These are phyloP conservation scores for Penicillium steckii DNA, from an alignment of 495 filamentous ascomycete genomes.

Conservation along the genomic window DNA sequence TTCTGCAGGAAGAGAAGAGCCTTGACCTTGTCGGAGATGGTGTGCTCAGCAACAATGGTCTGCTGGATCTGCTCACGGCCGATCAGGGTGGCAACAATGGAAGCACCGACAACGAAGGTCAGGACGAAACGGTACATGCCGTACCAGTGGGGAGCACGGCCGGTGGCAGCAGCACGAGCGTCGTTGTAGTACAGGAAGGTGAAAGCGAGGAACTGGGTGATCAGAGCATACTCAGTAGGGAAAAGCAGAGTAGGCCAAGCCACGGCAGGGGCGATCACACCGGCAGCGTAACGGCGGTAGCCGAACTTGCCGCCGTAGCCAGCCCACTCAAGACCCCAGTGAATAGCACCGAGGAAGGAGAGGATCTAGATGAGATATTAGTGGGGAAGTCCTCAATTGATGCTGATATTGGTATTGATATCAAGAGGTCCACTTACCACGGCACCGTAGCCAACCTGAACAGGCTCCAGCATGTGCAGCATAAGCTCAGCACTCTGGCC, in stretches of 20 bases:
- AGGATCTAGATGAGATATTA: conserved; percentile 60
- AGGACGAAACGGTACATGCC: conserved; percentile 91
- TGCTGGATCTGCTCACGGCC: conserved; percentile 82
- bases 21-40: conserved; percentile 60
- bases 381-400: not conserved
- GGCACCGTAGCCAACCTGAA: conserved; percentile 92
- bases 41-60: conserved; percentile 44
- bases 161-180: conserved; percentile 66
- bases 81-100: conserved; percentile 82
- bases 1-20: conserved; percentile 58
- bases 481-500: conserved; percentile 70
- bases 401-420: not conserved
- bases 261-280: conserved; percentile 76
- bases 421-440: conserved; percentile 57
- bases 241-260: conserved; percentile 94
- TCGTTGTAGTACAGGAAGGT: conserved; percentile 88
- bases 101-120: conserved; percentile 87
- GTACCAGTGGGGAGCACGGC: conserved; percentile 93
- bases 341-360: conserved; percentile 93
- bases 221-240: conserved; percentile 84
- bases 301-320: conserved; percentile 69
- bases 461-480: conserved; percentile 79
- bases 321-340: conserved; percentile 89
- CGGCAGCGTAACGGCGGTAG: conserved; percentile 78
- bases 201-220: conserved; percentile 86